A percentile compares a stretch with the other conserved stretches of the same genome.
phyloP scores from a whole-genome alignment of 1,284 basidiomycete species.

The Kalmanozyma brasiliensis region DNA sequence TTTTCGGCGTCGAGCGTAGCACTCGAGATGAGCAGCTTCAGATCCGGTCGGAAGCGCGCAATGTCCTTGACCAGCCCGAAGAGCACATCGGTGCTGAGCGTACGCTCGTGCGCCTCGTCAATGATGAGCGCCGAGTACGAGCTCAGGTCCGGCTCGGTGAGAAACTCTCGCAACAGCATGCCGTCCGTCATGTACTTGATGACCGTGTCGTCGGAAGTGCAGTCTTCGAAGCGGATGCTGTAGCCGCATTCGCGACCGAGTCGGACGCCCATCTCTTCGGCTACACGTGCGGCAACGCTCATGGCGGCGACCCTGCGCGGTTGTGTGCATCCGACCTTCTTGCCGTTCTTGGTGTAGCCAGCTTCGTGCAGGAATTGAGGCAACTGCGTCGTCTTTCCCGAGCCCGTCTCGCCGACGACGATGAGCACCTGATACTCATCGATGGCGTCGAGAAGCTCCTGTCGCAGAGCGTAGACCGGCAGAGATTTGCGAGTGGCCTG shows the following conservation, averaged over 20 bases:
- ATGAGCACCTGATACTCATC: slow-evolving; percentile 79
- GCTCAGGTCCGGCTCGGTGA: slow-evolving; percentile 64
- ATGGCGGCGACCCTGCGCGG: slow-evolving; percentile 98
- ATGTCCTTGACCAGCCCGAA: slow-evolving; percentile 67
- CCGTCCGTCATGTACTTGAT: slow-evolving; percentile 68
- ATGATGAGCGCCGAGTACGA: slow-evolving; percentile 66
- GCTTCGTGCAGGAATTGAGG: slow-evolving; percentile 98
- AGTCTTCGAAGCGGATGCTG: slow-evolving; percentile 95
- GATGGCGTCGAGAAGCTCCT: slow-evolving; percentile 78
- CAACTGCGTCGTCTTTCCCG: slow-evolving; percentile 97
- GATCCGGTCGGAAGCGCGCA: slow-evolving; percentile 64
- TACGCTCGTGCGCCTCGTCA: slow-evolving; percentile 67
- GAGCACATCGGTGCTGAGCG: slow-evolving; percentile 65
- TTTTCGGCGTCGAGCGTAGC: slow-evolving; percentile 67
- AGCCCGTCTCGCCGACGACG: slow-evolving; percentile 74
- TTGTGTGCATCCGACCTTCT: slow-evolving; percentile 95
- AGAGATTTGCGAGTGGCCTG: slow-evolving; percentile 63
- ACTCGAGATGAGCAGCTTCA: slow-evolving; percentile 64
- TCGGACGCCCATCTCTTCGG: slow-evolving; percentile 96
- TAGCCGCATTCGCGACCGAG: slow-evolving; percentile 98
- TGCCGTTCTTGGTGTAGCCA: slow-evolving; percentile 86
- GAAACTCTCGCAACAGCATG: slow-evolving; percentile 67
- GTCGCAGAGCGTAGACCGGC: slow-evolving; percentile 63
- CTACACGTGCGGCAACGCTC: slow-evolving; percentile 98
- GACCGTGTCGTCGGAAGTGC: slow-evolving; percentile 83